Evolutionary conservation across 257 asterid species (phyloP).

Genomic region (Solanum bulbocastanum): DNA sequence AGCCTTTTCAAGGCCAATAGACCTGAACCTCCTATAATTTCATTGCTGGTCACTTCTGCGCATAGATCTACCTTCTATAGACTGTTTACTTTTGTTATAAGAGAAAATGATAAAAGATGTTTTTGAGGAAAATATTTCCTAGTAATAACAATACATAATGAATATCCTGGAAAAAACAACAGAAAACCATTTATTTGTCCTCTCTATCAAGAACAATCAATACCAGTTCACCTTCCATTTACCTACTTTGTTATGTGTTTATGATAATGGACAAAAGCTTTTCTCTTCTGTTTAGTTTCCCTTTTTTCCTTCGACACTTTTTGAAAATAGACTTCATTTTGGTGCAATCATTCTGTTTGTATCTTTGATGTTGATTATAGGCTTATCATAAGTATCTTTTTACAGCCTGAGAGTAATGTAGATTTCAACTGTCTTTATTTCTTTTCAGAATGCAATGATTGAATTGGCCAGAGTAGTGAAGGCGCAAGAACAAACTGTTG

Average conservation of each 20-base stretch:
- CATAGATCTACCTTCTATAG: too few relatives aligned
- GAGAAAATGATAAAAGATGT: too few relatives aligned
- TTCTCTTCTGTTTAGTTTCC: not conserved
- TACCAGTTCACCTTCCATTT: not conserved
- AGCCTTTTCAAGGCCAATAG: too few relatives aligned
- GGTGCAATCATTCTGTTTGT: not conserved
- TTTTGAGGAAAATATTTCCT: not conserved
- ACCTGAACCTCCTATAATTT: too few relatives aligned
- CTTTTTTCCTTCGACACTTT: not conserved
- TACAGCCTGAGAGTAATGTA: not conserved
- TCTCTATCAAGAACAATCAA: not conserved
- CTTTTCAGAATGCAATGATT: slow-evolving; percentile 46
- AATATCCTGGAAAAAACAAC: not conserved
- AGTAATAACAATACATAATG: not conserved
- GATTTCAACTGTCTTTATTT: not conserved
- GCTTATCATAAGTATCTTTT: not conserved
- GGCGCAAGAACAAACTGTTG: slow-evolving; percentile 67
- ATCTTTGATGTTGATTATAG: not conserved
- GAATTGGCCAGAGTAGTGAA: slow-evolving; percentile 80
- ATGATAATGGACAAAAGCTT: not conserved
- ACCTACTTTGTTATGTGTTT: not conserved
- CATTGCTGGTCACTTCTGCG: too few relatives aligned
- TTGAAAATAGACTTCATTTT: not conserved
- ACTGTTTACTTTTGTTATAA: too few relatives aligned
- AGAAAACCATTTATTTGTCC: not conserved